A percentile compares a stretch with the other conserved stretches of the same genome.
These are phyloP conservation scores for Buxus sempervirens DNA, from an alignment of 164 flowering plant genomes.

Conservation along the genomic window DNA sequence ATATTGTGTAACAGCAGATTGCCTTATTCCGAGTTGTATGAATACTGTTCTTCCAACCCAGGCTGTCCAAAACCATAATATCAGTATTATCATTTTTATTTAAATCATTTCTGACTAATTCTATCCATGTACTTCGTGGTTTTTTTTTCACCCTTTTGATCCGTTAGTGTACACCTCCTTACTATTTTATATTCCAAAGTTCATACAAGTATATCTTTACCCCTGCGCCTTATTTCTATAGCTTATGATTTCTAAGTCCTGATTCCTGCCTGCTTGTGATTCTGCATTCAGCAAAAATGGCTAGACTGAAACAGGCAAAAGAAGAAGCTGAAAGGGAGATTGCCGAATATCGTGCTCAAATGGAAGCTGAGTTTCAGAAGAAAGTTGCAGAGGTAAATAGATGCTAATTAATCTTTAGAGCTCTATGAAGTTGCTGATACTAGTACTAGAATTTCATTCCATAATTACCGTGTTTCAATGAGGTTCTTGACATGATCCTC, in stretches of 20 bases:
- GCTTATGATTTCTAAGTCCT: background rate
- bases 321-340: slow-evolving; percentile 74
- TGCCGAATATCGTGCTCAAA: slow-evolving; percentile 52
- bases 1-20: no score
- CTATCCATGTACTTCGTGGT: background rate
- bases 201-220: no score
- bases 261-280: slow-evolving; percentile 2
- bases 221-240: no score
- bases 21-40: no score
- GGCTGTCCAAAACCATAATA: no score
- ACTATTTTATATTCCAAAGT: no score
- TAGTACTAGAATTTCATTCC: background rate
- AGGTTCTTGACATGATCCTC: background rate
- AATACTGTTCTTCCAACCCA: no score
- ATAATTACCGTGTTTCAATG: background rate
- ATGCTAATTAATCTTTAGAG: background rate
- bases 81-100: no score
- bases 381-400: slow-evolving; percentile 49
- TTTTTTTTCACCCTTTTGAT: no score
- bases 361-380: slow-evolving; percentile 58
- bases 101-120: no score
- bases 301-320: slow-evolving; percentile 71
- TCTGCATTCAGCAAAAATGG: slow-evolving; percentile 45
- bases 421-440: no score
- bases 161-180: no score